Evolutionary conservation across 108 stramenopile species (phyloP), one percentile per base, ranked within the genome.

Genomic region (Pseudonitzschia multiseries): DNA sequence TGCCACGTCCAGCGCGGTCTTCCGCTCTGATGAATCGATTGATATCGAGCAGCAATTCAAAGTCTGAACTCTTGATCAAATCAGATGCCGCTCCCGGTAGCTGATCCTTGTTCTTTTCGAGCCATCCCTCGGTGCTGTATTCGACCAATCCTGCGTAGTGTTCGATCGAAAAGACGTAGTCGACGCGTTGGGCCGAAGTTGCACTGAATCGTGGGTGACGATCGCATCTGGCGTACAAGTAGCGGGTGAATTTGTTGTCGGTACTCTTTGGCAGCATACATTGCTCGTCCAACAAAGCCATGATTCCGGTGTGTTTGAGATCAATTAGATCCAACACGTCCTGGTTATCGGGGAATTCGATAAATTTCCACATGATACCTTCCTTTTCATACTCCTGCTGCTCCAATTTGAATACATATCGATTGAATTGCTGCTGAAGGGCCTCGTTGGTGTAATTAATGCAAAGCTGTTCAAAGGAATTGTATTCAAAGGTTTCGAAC

Each of bases 381-480:
- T 99, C 98, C 59, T 84, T 89, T 70, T 91, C 88, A 75, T 99
- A 99, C 73, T 95, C 95, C 74, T 93, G 81, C 76, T 99, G 98
- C 76, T 99, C 99, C 27, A 87, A 69, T 82, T 96, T 97, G 84
- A 99, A 98, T 3, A 98, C 97, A 68, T 92, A 97, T 76, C 96
- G 88, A 74, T 99, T 99, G 87, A 99, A 99, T 73, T 98, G 98
- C 79, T 99, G 97, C 79, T 99, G 99, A 24, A 99, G 82, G 14
- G 95, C 94, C 77, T 99, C 99, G 85, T 99, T 99, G 54, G 97
- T 94, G 76, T 93, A 98, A 81, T 99, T 99, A 83, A 99, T 99
- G 73, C 97, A 93, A n/a, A 93, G 70, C 79, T 98, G 97, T 74
- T 98, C 97, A 78, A 96, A 97, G 73, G 77, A 86, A 83, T 98